These are phyloP conservation scores for Allium sativum DNA, from an alignment of 106 monocot species.

Conservation along the genomic window DNA sequence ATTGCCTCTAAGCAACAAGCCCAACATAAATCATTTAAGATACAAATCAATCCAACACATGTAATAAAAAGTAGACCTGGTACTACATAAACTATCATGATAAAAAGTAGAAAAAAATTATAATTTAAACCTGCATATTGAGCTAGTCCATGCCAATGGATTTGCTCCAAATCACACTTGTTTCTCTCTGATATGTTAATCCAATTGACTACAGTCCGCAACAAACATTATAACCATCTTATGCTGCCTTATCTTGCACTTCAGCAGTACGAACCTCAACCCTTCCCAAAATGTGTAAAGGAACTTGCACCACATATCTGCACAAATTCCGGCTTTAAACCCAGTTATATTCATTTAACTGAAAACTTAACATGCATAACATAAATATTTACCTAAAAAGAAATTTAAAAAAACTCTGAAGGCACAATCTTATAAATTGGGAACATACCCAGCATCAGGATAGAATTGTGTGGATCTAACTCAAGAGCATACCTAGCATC, in stretches of 20 bases:
- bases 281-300: constrained; percentile 74
- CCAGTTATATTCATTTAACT: too few species aligned
- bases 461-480: constrained; percentile 86
- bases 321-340: too few species aligned
- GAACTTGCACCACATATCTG: constrained; percentile 93
- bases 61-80: too few species aligned
- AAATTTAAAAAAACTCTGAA: not conserved
- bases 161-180: constrained; percentile 75
- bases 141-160: constrained; percentile 64
- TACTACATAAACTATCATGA: too few species aligned
- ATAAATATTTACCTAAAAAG: too few species aligned
- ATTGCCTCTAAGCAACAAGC: too few species aligned
- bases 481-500: too few species aligned
- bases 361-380: not conserved
- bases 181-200: constrained; percentile 89
- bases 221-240: constrained; percentile 52
- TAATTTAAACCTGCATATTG: constrained; percentile 53
- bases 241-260: constrained; percentile 69
- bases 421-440: too few species aligned
- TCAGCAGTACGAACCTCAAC: constrained; percentile 66
- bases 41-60: too few species aligned
- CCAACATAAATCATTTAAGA: too few species aligned
- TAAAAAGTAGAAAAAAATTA: not conserved
- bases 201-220: constrained; percentile 58
- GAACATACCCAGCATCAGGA: constrained; percentile 72